These are phyloP conservation scores for Lactarius akahatsu DNA, from an alignment of 768 basidiomycete species.

Conservation along the genomic window DNA sequence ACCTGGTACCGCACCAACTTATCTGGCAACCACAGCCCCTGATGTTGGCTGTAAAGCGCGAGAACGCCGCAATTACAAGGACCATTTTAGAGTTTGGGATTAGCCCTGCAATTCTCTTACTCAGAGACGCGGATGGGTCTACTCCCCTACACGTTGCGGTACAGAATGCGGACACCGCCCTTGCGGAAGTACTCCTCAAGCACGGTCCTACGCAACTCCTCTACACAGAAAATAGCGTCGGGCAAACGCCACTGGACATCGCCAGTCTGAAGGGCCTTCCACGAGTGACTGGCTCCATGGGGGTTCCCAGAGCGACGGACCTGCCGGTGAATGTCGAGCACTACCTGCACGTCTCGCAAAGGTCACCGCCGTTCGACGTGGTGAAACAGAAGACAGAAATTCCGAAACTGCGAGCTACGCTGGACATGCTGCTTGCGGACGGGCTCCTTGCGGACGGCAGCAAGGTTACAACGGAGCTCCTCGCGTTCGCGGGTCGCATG, in stretches of 20 bases:
- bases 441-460: constrained; percentile 13
- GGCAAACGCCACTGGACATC: constrained; percentile 36
- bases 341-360: background rate
- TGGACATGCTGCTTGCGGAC: constrained; percentile 22
- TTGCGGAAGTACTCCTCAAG: constrained; percentile 42
- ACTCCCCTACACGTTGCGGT: constrained; percentile 53
- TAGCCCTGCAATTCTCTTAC: constrained; percentile 36
- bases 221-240: constrained; percentile 46
- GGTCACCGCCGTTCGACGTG: constrained; percentile 8
- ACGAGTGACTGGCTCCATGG: background rate
- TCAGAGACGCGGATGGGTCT: constrained; percentile 48
- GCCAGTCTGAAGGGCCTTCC: constrained; percentile 28
- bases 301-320: background rate
- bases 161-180: constrained; percentile 36
- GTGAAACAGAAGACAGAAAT: constrained; percentile 22
- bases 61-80: constrained; percentile 34
- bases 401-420: constrained; percentile 20
- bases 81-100: constrained; percentile 42
- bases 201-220: constrained; percentile 42
- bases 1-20: constrained; percentile 1
- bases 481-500: constrained; percentile 15
- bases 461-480: constrained; percentile 18
- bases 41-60: constrained; percentile 49
- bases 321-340: background rate
- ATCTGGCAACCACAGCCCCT: constrained; percentile 44